Percentiles rank a stretch among this genome's conserved stretches.
Conservation (phyloP, 2,329 filamentous ascomycete species). For the Alternaria novae-zelandiae region DNA sequence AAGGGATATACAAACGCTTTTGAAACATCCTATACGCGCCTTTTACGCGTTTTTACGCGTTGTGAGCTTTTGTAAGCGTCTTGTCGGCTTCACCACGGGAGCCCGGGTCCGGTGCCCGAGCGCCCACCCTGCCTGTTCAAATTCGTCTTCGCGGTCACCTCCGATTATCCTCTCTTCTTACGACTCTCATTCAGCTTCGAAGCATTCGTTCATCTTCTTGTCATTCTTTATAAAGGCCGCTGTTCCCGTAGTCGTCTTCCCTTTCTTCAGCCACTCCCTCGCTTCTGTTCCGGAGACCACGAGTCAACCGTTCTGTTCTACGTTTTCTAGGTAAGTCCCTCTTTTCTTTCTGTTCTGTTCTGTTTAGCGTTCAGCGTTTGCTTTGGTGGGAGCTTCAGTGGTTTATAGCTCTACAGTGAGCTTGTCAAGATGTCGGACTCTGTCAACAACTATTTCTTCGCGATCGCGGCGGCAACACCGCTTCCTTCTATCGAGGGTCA, state of each 20-base stretch:
- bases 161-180: not conserved
- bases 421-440: constrained; percentile 6
- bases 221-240: not conserved
- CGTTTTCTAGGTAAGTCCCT: not conserved
- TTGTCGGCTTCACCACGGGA: constrained; percentile 12
- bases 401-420: constrained; percentile 1
- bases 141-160: constrained; percentile 1
- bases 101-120: constrained; percentile 3
- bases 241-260: not conserved
- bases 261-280: not conserved
- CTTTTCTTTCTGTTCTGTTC: constrained; percentile 1
- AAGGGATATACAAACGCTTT: not conserved
- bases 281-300: not conserved
- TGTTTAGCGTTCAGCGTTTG: not conserved
- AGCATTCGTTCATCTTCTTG: not conserved
- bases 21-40: not conserved
- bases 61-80: not conserved
- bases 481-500: constrained; percentile 1
- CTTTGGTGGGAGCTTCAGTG: not conserved
- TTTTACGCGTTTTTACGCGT: not conserved
- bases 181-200: not conserved
- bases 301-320: not conserved
- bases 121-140: not conserved
- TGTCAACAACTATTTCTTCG: constrained; percentile 8
- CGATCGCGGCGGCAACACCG: constrained; percentile 9